Percentiles rank a stretch among this genome's conserved stretches.
Conservation (phyloP, 1,139 yeast species). For the Blastobotrys proliferans region DNA sequence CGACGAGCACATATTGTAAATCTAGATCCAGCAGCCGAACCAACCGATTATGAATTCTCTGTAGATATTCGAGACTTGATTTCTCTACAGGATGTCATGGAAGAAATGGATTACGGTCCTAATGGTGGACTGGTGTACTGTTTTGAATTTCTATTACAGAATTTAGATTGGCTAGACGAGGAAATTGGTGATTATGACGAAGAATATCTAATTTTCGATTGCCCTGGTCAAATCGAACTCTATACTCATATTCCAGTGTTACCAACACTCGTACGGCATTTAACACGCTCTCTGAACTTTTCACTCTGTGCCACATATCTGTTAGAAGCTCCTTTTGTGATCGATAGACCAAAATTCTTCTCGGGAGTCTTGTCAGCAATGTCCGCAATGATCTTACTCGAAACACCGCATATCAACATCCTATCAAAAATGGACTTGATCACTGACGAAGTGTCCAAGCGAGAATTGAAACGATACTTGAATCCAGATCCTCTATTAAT, state of each 20-base stretch:
- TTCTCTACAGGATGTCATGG: slow-evolving; percentile 95
- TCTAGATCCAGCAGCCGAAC: slow-evolving; percentile 96
- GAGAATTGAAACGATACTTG: slow-evolving; percentile 74
- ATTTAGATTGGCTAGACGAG: slow-evolving; percentile 94
- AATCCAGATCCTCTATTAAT: slow-evolving; percentile 87
- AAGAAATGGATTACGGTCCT: slow-evolving; percentile 89
- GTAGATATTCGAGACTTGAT: slow-evolving; percentile 90
- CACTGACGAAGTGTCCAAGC: slow-evolving; percentile 57
- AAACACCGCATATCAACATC: slow-evolving; percentile 89
- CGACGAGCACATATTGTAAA: slow-evolving; percentile 93
- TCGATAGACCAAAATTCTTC: slow-evolving; percentile 86
- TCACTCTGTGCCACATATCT: slow-evolving; percentile 88
- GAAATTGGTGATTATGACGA: slow-evolving; percentile 92
- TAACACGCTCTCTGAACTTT: slow-evolving; percentile 73
- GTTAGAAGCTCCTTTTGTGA: slow-evolving; percentile 88
- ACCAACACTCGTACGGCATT: slow-evolving; percentile 81
- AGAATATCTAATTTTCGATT: slow-evolving; percentile 89
- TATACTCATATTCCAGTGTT: slow-evolving; percentile 93
- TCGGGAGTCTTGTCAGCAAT: slow-evolving; percentile 95
- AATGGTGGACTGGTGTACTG: slow-evolving; percentile 93
- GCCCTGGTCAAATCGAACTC: slow-evolving; percentile 97
- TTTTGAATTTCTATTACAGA: slow-evolving; percentile 77
- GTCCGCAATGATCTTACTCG: slow-evolving; percentile 96
- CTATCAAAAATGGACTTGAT: slow-evolving; percentile 82
- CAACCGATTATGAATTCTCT: slow-evolving; percentile 85